Evolutionary conservation across 805 yeast species (phyloP).

Genomic region (Trichomonascus vanleenenianus): DNA sequence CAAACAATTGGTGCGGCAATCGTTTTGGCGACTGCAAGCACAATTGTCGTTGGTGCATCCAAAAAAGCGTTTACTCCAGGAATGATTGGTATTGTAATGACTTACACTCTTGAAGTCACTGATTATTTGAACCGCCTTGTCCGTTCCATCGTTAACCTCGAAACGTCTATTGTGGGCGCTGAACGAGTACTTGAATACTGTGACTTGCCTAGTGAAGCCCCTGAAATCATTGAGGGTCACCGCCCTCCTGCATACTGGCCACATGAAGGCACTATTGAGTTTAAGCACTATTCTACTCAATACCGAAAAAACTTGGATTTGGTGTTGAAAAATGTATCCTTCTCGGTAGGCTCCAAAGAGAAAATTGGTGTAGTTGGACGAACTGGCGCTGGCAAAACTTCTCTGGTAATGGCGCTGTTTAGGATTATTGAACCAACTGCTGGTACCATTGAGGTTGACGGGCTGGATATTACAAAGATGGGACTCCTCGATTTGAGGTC

Average conservation of each 20-base stretch:
- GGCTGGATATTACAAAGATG: slow-evolving; percentile 41
- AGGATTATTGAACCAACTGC: slow-evolving; percentile 45
- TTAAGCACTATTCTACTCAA: slow-evolving; percentile 59
- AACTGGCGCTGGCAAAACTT: slow-evolving; percentile 88
- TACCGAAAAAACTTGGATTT: slow-evolving; percentile 65
- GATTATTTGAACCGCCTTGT: slow-evolving; percentile 86
- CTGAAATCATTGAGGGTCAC: slow-evolving; percentile 47
- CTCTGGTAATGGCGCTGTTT: slow-evolving; percentile 66
- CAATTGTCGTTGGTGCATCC: slow-evolving; percentile 55
- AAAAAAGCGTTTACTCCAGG: slow-evolving; percentile 58
- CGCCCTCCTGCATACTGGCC: slow-evolving; percentile 74
- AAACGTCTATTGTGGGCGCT: slow-evolving; percentile 84
- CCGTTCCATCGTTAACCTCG: slow-evolving; percentile 87
- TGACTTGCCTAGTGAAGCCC: slow-evolving; percentile 50
- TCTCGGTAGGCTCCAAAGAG: slow-evolving; percentile 64
- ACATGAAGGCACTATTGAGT: slow-evolving; percentile 50
- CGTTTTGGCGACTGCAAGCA: slow-evolving; percentile 69
- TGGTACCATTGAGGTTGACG: slow-evolving; percentile 51
- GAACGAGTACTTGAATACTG: slow-evolving; percentile 40
- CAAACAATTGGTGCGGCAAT: slow-evolving; percentile 79
- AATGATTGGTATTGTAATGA: slow-evolving; percentile 79
- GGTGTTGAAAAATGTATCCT: slow-evolving; percentile 58
- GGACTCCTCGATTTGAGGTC: slow-evolving; percentile 53
- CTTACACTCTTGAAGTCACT: slow-evolving; percentile 79
- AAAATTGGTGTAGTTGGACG: slow-evolving; percentile 80